Evolutionary conservation across 345 rosid genomes (phyloP).

Genomic region (Trapa incisa): DNA sequence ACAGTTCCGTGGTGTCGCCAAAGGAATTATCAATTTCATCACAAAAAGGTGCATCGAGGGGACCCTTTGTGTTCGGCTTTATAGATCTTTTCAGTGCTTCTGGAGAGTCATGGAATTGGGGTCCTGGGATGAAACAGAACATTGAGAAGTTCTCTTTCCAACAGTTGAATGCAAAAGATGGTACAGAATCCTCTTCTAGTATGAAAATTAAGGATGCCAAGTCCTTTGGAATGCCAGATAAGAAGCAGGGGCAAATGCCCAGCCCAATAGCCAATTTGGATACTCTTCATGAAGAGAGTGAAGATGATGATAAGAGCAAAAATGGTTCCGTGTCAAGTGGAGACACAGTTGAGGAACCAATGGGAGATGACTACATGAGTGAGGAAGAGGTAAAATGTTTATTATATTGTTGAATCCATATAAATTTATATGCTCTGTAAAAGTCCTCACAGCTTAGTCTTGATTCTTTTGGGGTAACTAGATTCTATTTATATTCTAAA

Average conservation of each 20-base stretch:
- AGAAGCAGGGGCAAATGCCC: slow-evolving; percentile 30
- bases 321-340: slow-evolving; percentile 34
- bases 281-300: slow-evolving; percentile 43
- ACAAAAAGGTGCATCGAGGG: slow-evolving; percentile 32
- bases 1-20: slow-evolving; percentile 23
- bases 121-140: slow-evolving; percentile 51
- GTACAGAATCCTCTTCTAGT: slow-evolving; percentile 23
- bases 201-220: slow-evolving; percentile 30
- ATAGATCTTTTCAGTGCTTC: slow-evolving; percentile 75
- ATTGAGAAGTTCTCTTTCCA: slow-evolving; percentile 32
- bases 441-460: background rate
- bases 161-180: slow-evolving; percentile 27
- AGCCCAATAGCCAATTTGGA: slow-evolving; percentile 31
- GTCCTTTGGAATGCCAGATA: slow-evolving; percentile 24
- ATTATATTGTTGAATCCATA: background rate
- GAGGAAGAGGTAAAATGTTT: slow-evolving; percentile 38
- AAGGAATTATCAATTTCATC: slow-evolving; percentile 34
- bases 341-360: slow-evolving; percentile 25
- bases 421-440: background rate
- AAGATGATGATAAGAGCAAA: slow-evolving; percentile 34
- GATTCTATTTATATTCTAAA: background rate
- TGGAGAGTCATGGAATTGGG: slow-evolving; percentile 76
- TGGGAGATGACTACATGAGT: slow-evolving; percentile 20
- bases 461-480: background rate
- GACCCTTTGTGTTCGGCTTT: slow-evolving; percentile 74